Conservation (phyloP, 306 rosid species). For the Adenanthera pavonina region DNA sequence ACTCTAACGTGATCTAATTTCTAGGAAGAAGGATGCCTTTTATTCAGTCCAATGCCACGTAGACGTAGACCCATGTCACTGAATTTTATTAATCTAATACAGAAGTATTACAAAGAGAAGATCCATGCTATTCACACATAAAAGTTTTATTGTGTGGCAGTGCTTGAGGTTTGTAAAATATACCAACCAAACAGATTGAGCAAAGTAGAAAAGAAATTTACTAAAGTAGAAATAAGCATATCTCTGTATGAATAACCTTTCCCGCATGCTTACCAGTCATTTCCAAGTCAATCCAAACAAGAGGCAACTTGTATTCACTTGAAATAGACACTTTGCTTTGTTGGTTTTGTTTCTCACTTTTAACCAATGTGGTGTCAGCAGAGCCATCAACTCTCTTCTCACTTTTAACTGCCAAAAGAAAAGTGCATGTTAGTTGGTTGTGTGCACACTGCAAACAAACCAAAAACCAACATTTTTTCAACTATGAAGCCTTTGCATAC, state of each 20-base stretch:
- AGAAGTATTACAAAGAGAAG: slow-evolving; percentile 8
- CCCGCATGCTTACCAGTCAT: slow-evolving; percentile 78
- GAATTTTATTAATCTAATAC: slow-evolving; percentile 7
- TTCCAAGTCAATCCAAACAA: slow-evolving; percentile 98
- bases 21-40: slow-evolving; percentile 16
- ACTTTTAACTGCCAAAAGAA: slow-evolving; percentile 59
- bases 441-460: not conserved
- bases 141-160: slow-evolving; percentile 4
- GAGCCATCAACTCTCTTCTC: slow-evolving; percentile 50
- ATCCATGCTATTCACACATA: not conserved
- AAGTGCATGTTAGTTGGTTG: slow-evolving; percentile 19
- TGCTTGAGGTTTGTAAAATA: slow-evolving; percentile 9
- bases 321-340: slow-evolving; percentile 37
- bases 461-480: slow-evolving; percentile 17
- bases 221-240: slow-evolving; percentile 12
- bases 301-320: slow-evolving; percentile 71
- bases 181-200: slow-evolving; percentile 1
- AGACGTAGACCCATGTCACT: slow-evolving; percentile 26
- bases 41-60: slow-evolving; percentile 18
- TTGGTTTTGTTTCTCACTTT: slow-evolving; percentile 42
- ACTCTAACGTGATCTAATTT: slow-evolving; percentile 17
- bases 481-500: slow-evolving; percentile 14
- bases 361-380: slow-evolving; percentile 20
- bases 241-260: slow-evolving; percentile 11
- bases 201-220: not conserved